Evolutionary conservation across 2,329 filamentous ascomycete genomes (phyloP).

Genomic region (Aureobasidium sp.): DNA sequence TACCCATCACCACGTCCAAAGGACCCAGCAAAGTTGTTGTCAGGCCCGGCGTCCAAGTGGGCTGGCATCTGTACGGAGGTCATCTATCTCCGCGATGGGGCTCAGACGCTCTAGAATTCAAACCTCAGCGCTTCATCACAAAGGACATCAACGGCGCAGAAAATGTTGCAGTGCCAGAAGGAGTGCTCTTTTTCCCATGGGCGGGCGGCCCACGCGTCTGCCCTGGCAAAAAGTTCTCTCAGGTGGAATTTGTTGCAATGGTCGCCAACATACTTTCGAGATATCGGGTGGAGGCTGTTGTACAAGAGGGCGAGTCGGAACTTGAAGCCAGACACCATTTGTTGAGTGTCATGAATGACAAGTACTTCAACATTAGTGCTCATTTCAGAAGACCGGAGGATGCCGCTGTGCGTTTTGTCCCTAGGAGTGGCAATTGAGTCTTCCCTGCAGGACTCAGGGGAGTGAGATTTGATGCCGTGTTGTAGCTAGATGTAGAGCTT

Average conservation of each 20-base stretch:
- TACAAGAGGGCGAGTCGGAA: not conserved
- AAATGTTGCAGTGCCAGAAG: slow-evolving; percentile 24
- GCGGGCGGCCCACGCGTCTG: slow-evolving; percentile 44
- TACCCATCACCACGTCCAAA: not conserved
- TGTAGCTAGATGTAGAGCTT: too few species aligned
- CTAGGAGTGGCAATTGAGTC: too few species aligned
- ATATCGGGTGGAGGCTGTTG: not conserved
- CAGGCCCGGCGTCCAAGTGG: not conserved
- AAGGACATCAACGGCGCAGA: slow-evolving; percentile 6
- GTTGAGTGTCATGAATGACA: not conserved
- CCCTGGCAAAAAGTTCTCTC: slow-evolving; percentile 49
- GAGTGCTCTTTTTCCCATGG: slow-evolving; percentile 40
- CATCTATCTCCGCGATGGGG: slow-evolving; percentile 13
- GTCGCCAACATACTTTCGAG: not conserved
- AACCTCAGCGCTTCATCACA: slow-evolving; percentile 37
- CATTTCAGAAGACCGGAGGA: not conserved
- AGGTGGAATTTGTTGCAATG: slow-evolving; percentile 48
- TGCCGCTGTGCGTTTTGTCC: not conserved
- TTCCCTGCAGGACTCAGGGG: too few species aligned
- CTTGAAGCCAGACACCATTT: not conserved
- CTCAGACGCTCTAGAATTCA: slow-evolving; percentile 33
- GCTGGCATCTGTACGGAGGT: not conserved
- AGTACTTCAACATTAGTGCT: not conserved
- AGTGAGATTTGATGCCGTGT: too few species aligned
- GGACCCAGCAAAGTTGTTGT: slow-evolving; percentile 18